Base-by-base conservation (phyloP, 208 protist species). In the Acanthamoeba pearcei region DNA sequence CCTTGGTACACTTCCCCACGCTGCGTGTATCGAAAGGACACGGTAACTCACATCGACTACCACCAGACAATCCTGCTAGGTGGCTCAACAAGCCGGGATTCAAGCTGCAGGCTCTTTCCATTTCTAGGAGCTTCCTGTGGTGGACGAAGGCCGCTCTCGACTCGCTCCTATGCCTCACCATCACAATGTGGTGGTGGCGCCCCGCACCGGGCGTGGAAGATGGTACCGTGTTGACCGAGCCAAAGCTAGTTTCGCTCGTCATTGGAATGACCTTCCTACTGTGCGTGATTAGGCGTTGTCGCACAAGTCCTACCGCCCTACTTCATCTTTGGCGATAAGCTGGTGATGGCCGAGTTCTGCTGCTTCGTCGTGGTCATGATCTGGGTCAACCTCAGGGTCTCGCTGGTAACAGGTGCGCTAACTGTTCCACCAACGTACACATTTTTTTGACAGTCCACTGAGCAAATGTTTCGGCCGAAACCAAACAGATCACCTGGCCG, bases 341-440 rank as follows among this genome's bases (percentile, higher is more conserved):
- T 93, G 88, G 38, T 76, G 64, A 93, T 93, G 88, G 29, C 53
- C 27, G 88, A 93, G 64, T 94, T 68, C 70, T 94, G 70, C 74
- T 57, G 49, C n/a, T 94, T 94, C 51, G 91, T 94, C 9, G 91
- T 94, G 32, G 66, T 94, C 38, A 94, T 94, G 91, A 94, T 94
- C 38, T 94, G 91, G 91, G 91, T 94, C 64, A 94, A 94, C 46
- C 55, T 94, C 13, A 78, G 91, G 5, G 91, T 94, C 53, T 80
- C 91, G 38, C 80, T 88, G 8, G 80, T 88, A 8, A 88, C 51
- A 13, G 76, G 76, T 85, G 29, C 76, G 46, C 32, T 10, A 38
- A 32, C 74, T 68, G 62, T 68, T 38, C n/a, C 6, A 24, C 55
- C 55, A 60, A 60, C 55, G 12, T 17, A n/a, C 62, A 10, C 19